These are phyloP conservation scores for Solanum piurae DNA, from an alignment of 257 asterid genomes.

Conservation along the genomic window DNA sequence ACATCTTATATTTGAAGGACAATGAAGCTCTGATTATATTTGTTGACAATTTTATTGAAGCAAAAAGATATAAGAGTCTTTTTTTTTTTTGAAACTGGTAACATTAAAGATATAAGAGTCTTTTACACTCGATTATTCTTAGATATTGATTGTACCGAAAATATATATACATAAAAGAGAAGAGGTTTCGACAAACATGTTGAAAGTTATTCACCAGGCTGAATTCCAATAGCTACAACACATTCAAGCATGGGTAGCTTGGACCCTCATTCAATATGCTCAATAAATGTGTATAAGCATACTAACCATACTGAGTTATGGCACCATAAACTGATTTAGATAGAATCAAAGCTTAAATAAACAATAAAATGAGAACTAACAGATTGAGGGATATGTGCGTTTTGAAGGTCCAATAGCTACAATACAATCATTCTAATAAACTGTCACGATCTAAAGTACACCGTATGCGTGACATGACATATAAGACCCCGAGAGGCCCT, in stretches of 20 bases:
- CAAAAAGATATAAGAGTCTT: not conserved
- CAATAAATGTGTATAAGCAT: not conserved
- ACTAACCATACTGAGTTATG: not conserved
- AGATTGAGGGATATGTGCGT: not conserved
- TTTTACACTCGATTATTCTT: not conserved
- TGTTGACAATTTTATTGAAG: not conserved
- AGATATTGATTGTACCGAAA: not conserved
- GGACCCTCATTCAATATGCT: not conserved
- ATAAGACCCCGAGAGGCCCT: not conserved
- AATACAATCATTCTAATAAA: not conserved
- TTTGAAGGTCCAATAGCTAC: not conserved
- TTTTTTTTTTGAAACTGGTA: not conserved
- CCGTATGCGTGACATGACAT: not conserved
- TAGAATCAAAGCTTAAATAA: not conserved
- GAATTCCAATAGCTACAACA: not conserved
- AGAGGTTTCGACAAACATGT: not conserved
- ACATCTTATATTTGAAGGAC: not conserved
- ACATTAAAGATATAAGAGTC: not conserved
- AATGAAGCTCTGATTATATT: not conserved
- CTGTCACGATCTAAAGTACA: not conserved
- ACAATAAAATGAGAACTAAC: not conserved
- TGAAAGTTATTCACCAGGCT: not conserved
- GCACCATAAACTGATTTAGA: not conserved
- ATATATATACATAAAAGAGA: not conserved
- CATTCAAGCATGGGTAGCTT: not conserved